phyloP scores from a whole-genome alignment of 1,284 basidiomycete genomes.

The Apiotrichum sp. region DNA sequence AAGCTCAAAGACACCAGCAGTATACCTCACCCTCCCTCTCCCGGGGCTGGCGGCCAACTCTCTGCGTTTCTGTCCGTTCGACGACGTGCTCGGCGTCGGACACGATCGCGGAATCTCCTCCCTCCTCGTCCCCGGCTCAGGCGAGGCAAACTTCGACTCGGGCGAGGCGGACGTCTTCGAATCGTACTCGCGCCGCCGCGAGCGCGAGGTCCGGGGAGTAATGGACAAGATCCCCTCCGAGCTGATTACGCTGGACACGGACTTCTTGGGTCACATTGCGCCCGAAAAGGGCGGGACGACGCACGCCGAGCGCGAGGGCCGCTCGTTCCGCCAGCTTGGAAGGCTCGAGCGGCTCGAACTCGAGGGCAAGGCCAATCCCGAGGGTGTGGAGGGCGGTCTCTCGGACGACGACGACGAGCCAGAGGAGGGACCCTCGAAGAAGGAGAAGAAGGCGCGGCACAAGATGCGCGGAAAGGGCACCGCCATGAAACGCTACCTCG shows the following conservation, averaged over 20 bases:
- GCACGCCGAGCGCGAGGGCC: conserved; percentile 51
- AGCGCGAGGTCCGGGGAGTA: conserved; percentile 83
- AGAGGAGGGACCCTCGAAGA: conserved; percentile 26
- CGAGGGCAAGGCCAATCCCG: conserved; percentile 57
- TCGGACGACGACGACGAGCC: conserved; percentile 38
- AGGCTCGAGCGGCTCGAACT: conserved; percentile 65
- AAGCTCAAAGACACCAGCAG: conserved; percentile 19
- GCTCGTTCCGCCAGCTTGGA: conserved; percentile 64
- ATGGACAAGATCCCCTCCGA: conserved; percentile 96
- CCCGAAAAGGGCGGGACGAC: conserved; percentile 53
- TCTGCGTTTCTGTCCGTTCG: conserved; percentile 76
- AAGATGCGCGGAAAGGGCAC: conserved; percentile 80
- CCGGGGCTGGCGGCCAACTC: conserved; percentile 61
- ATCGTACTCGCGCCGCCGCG: conserved; percentile 69
- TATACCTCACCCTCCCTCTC: conserved; percentile 67
- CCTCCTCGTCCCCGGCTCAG: conserved; percentile 82
- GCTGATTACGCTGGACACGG: conserved; percentile 84
- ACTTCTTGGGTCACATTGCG: conserved; percentile 69
- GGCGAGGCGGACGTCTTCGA: conserved; percentile 93
- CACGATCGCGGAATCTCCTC: conserved; percentile 67
- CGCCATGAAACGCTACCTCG: conserved; percentile 72
- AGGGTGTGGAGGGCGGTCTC: conserved; percentile 29
- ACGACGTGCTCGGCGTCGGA: conserved; percentile 79
- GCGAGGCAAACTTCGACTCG: conserved; percentile 93
- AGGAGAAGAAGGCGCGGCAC: conserved; percentile 54